Evolutionary conservation across 331 rosid species (phyloP), one percentile per base, ranked within the genome.

Genomic region (Ulmus americana): DNA sequence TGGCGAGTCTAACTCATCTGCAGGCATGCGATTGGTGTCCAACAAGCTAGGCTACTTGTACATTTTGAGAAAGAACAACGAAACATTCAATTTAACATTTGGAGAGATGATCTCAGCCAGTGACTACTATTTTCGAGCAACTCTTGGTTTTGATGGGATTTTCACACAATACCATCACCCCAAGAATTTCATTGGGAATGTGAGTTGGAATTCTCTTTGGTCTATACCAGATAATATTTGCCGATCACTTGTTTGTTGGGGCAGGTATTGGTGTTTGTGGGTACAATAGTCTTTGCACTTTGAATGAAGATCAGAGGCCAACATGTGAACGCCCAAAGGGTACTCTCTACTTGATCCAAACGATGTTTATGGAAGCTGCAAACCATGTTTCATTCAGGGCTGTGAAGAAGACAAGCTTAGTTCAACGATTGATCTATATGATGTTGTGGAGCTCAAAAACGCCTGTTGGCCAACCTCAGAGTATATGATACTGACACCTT

Each of bases 401-500:
- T 86, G 86, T 67, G 51, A 12, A 20, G 82, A 48, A 63, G 87
- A 84, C 61, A 50, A 77, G 56, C 69, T 69, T 54, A 54, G 13
- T 60, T 6, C 50, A 8, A 1, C 46, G 12, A 43, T 62, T 6
- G 77, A 67, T 49, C 42, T 67, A 0, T 82, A 75, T 79, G 57
- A 70, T 3, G 65, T 75, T 49, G 61, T 20, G 43, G 51, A 41
- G 51, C 66, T 75, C 45, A 39, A 0, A 0, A 48, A 76, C 8
- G 64, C 39, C 16, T 83, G 75, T 77, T 86, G 88, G 86, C 88
- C 83, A 59, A 0, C 0, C 1, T 58, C 84, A n/a, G 84, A 84
- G 55, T 65, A 2, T 45, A 74, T 15, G 53, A 67, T n/a, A 46
- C 64, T 54, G 20, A 43, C 0, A 1, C 69, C 78, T 71, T 78